A percentile compares a stretch with the other conserved stretches of the same genome.
Evolutionary conservation across 2,329 filamentous ascomycete genomes (phyloP).

Genomic region (Colletotrichum sp.): DNA sequence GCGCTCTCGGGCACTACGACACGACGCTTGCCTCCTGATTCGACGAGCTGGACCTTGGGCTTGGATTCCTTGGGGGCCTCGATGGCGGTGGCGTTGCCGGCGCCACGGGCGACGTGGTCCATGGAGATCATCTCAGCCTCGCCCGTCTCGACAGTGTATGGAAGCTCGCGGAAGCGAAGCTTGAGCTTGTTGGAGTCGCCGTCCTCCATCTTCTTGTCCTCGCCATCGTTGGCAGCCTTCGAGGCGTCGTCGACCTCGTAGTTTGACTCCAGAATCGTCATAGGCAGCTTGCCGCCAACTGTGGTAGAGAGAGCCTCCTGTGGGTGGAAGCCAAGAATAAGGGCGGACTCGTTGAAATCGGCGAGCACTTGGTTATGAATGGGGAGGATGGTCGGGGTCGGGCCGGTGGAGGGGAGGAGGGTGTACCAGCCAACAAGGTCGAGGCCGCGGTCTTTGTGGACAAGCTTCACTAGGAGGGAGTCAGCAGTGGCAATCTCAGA

Average conservation of each 20-base stretch:
- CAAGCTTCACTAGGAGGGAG: constrained; percentile 72
- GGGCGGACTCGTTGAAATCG: constrained; percentile 81
- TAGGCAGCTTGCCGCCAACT: constrained; percentile 80
- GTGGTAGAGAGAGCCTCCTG: constrained; percentile 57
- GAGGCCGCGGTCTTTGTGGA: constrained; percentile 83
- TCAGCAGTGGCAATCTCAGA: background rate
- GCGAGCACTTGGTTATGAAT: constrained; percentile 81
- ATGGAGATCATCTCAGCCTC: constrained; percentile 98
- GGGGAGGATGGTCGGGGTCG: constrained; percentile 69
- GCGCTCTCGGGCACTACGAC: constrained; percentile 35
- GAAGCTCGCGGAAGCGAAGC: constrained; percentile 81
- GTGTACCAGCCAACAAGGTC: constrained; percentile 95
- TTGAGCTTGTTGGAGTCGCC: constrained; percentile 53
- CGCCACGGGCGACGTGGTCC: constrained; percentile 87
- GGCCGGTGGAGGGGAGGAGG: constrained; percentile 74
- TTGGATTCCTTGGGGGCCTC: constrained; percentile 42
- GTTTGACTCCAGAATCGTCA: constrained; percentile 89
- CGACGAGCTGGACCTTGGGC: constrained; percentile 44
- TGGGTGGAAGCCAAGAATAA: constrained; percentile 88
- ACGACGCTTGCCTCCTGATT: constrained; percentile 52
- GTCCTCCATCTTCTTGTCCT: constrained; percentile 78
- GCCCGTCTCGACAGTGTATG: constrained; percentile 89
- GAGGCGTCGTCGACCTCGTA: constrained; percentile 71
- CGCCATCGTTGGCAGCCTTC: constrained; percentile 48
- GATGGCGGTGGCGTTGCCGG: constrained; percentile 77